These are phyloP conservation scores for Cynanchum wilfordii DNA, from an alignment of 257 asterid genomes.

Conservation along the genomic window DNA sequence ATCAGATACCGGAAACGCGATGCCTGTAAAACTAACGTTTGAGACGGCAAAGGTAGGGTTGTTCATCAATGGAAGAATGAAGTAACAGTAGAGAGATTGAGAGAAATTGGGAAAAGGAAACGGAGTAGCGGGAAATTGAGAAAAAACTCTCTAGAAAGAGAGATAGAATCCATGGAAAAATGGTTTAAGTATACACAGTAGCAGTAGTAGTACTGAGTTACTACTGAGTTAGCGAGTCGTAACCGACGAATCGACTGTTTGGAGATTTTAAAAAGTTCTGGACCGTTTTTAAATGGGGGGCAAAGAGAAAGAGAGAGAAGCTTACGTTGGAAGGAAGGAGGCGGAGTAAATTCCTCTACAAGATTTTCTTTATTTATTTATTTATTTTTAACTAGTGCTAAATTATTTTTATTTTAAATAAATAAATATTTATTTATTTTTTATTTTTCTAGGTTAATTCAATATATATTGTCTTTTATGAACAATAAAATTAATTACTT, in stretches of 20 bases:
- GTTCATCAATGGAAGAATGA: background rate
- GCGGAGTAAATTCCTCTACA: background rate
- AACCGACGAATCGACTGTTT: background rate
- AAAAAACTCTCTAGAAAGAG: background rate
- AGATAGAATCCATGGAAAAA: constrained; percentile 9
- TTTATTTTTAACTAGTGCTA: too few species aligned
- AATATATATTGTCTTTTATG: too few species aligned
- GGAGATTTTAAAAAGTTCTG: background rate
- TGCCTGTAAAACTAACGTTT: background rate
- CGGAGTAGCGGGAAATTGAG: constrained; percentile 15
- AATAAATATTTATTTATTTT: too few species aligned
- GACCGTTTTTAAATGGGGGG: background rate
- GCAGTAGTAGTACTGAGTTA: background rate
- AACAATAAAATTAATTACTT: too few species aligned
- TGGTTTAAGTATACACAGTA: background rate
- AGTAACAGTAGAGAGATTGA: background rate
- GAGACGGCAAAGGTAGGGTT: background rate
- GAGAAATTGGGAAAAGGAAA: background rate
- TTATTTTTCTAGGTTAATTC: too few species aligned
- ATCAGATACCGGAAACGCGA: constrained; percentile 8
- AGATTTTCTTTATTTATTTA: too few species aligned
- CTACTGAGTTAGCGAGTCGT: background rate
- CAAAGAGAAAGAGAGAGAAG: background rate
- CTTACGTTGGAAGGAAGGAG: background rate
- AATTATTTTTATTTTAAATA: too few species aligned